Percentiles rank a stretch among this genome's conserved stretches.
Evolutionary conservation across 2,329 filamentous ascomycete genomes (phyloP).

Genomic region (Fusarium sp.): DNA sequence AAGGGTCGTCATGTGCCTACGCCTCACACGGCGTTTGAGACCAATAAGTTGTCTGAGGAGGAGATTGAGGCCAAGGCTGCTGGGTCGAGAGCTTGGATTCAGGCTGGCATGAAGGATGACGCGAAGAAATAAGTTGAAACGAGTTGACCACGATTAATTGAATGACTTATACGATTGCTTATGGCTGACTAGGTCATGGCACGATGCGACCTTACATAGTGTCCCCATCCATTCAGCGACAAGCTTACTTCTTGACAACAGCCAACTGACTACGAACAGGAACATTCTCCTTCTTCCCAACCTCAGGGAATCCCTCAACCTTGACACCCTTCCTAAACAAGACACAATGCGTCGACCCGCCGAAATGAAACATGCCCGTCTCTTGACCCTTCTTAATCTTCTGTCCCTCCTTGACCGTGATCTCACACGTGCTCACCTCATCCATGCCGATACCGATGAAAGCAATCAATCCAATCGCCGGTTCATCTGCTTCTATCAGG

Average conservation of each 20-base stretch:
- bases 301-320: conserved; percentile 54
- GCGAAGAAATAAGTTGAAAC: conserved; percentile 58
- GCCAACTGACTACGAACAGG: conserved; percentile 55
- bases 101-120: conserved; percentile 77
- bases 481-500: conserved; percentile 77
- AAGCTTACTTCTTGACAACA: conserved; percentile 40
- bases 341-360: conserved; percentile 78
- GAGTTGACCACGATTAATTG: background rate
- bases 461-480: conserved; percentile 74
- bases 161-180: background rate
- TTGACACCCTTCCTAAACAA: conserved; percentile 71
- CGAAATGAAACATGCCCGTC: conserved; percentile 84
- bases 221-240: background rate
- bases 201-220: background rate
- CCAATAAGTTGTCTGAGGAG: conserved; percentile 59
- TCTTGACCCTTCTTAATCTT: conserved; percentile 76
- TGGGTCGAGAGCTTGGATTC: conserved; percentile 71
- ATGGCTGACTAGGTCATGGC: background rate
- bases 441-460: conserved; percentile 82
- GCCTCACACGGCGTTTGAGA: conserved; percentile 70
- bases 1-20: conserved; percentile 81
- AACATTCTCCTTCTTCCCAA: conserved; percentile 54
- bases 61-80: conserved; percentile 69
- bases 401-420: conserved; percentile 75
- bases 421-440: conserved; percentile 80